phyloP scores from a whole-genome alignment of 148 eudicot species.

The Fagopyrum homotropicum region DNA sequence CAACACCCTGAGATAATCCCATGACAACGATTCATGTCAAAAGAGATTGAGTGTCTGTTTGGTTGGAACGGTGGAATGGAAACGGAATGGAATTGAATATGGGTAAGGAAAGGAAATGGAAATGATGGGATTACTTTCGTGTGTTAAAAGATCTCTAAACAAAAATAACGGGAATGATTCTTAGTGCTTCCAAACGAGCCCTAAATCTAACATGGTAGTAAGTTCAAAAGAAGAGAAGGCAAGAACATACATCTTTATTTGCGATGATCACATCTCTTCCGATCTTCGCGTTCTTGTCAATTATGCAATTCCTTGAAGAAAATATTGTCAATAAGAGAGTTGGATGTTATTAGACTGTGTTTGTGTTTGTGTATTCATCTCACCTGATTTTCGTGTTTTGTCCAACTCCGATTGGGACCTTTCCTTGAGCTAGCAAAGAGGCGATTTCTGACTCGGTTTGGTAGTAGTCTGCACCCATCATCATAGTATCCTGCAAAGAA shows the following conservation, averaged over 20 bases:
- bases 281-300: constrained; percentile 95
- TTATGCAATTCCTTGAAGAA: constrained; percentile 72
- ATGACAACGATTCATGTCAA: neutral
- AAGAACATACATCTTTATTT: constrained; percentile 62
- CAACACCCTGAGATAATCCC: constrained; percentile 36
- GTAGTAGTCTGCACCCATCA: constrained; percentile 92
- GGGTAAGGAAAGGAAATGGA: no score
- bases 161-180: no score
- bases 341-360: neutral
- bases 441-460: constrained; percentile 94
- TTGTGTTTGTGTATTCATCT: neutral
- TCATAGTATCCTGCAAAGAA: constrained; percentile 65
- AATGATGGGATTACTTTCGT: no score
- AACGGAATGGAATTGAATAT: no score
- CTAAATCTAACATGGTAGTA: neutral
- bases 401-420: constrained; percentile 91
- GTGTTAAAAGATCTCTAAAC: no score
- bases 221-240: neutral
- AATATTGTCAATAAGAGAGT: constrained; percentile 4
- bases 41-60: neutral
- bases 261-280: constrained; percentile 73
- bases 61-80: no score
- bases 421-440: constrained; percentile 68
- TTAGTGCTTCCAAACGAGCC: neutral
- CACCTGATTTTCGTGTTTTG: constrained; percentile 77